Evolutionary conservation across 2,329 filamentous ascomycete species (phyloP), one percentile per base, ranked within the genome.

Genomic region (Paraphoma chrysanthemicola): DNA sequence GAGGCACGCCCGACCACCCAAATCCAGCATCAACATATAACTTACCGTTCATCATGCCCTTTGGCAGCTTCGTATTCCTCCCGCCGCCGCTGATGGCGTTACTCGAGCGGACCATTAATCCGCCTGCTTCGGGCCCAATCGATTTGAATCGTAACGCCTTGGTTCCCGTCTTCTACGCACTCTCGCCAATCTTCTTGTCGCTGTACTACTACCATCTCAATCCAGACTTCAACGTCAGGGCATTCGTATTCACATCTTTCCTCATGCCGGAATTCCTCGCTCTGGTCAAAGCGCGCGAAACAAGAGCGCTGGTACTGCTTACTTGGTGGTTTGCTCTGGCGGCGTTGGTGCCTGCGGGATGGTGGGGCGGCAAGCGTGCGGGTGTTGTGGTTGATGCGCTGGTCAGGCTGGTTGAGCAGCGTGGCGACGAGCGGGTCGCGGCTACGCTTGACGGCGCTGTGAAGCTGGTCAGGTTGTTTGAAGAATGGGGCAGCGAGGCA

Each of bases 111-210:
- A 43, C 69, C 6, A 54, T 64, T 11, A 51, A 62, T 3, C 56
- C 63, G n/a, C n/a, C 50, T 7, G 18, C 41, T 18, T 52, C 53
- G 8, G 61, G 59, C 6, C 59, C 59, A 0, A 33, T 69, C 1
- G 69, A 74, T 44, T 23, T 67, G 29, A 56, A 74, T 30, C 51
- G 58, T 11, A 54, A 63, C 7, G 58, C 60, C 1, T 46, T 74
- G 1, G 47, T 68, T n/a, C 68, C 71, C 1, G 63, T 62, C 8
- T 63, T 74, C n/a, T 67, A 74, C 30, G 69, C 66, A 0, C 52
- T 75, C 2, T 69, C 67, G 3, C 71, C 72, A 3, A 71, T 75
- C 6, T 75, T 75, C 39, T 57, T 73, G 17, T 72, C 69, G 8
- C 43, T 75, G 16, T 75, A 74, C 48, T 67, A 74, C 49, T 68